A percentile compares a stretch with the other conserved stretches of the same genome.
phyloP scores from a whole-genome alignment of 257 asterid genomes.

The Solanum megistacrolobum region DNA sequence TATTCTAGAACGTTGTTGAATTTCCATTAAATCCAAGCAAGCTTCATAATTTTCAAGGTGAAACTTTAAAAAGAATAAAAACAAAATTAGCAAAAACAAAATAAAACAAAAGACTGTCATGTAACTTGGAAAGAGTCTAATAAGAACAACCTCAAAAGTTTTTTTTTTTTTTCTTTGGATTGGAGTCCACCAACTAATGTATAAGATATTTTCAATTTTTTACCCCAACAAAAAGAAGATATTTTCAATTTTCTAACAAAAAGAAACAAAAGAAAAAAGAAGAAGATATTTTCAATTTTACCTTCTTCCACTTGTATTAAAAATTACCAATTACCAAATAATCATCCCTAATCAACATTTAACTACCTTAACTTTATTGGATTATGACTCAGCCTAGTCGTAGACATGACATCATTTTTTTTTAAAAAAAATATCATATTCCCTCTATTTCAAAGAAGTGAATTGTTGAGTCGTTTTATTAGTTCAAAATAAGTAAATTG shows the following conservation, averaged over 20 bases:
- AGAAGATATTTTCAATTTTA: background rate
- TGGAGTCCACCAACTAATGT: background rate
- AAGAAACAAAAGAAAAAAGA: too few species aligned
- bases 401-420: background rate
- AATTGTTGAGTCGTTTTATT: too few species aligned
- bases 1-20: background rate
- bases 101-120: background rate
- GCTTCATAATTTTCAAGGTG: background rate
- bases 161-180: background rate
- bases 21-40: background rate
- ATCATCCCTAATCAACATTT: background rate
- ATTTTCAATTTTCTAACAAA: background rate
- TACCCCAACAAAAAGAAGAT: background rate
- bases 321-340: background rate
- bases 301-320: background rate
- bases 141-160: background rate
- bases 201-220: background rate
- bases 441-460: too few species aligned
- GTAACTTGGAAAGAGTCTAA: background rate
- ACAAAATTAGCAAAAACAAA: background rate
- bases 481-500: too few species aligned
- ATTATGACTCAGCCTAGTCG: background rate
- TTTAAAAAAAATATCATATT: too few species aligned
- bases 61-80: background rate
- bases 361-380: background rate